Evolutionary conservation across 108 stramenopile genomes (phyloP), one percentile per base, ranked within the genome.

Genomic region (Discostella pseudostelligera): DNA sequence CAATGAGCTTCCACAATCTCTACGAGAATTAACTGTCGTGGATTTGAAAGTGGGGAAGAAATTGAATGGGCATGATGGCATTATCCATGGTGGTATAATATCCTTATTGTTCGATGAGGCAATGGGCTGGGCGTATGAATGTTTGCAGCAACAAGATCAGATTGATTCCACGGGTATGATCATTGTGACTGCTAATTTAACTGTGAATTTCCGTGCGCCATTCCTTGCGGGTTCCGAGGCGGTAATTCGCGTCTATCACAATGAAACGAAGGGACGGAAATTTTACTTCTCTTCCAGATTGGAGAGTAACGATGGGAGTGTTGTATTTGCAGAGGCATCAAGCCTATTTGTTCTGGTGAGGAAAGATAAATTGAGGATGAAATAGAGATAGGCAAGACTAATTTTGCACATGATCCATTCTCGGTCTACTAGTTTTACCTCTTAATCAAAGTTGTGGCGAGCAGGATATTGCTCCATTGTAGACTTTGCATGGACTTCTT

Each of bases 71-170:
- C 77, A 78, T 21, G 59, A 22, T 14, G 66, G 67, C 16, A 57
- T 78, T 25, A 71, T 73, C 0, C 77, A 78, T 40, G 77, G 77
- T n/a, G 77, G 77, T 6, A 68, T 78, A 35, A 67, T 73, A n/a
- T 73, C 77, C 0, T 29, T 78, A 19, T 9, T 78, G 8, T 55
- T 78, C 42, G 77, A 78, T 12, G 67, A 72, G 50, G 59, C 67
- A 16, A 59, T 72, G 66, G 77, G 77, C 24, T 73, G 67, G 51
- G 77, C 62, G 42, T 67, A 55, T 39, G 61, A 55, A 16, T 36
- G 57, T 24, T 65, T 76, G n/a, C 45, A 28, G n/a, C 51, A 63
- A 19, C 29, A 26, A 16, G 56, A 17, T 16, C n/a, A 36, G 14
- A 56, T 40, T n/a, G 68, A 61, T 29, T 3, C 6, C 1, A 17